These are phyloP conservation scores for Monilinia fructigena DNA, from an alignment of 2,329 filamentous ascomycete genomes.

Conservation along the genomic window DNA sequence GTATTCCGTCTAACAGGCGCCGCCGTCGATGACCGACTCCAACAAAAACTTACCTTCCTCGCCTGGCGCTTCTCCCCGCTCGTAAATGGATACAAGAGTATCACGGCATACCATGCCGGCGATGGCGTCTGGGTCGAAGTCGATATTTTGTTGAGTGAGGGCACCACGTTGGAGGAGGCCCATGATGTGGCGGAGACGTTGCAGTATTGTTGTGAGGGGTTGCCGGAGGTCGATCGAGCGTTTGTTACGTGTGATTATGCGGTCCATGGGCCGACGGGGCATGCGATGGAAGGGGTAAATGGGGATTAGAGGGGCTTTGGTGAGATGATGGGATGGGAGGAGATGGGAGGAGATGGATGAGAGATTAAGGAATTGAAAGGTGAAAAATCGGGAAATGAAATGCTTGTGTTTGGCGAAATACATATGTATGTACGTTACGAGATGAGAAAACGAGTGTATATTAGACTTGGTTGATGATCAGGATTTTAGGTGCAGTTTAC, in stretches of 20 bases:
- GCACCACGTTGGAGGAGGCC: constrained; percentile 48
- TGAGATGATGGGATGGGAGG: not conserved
- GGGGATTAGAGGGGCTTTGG: not conserved
- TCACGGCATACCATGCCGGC: constrained; percentile 57
- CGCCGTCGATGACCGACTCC: constrained; percentile 48
- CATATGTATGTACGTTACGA: too few species aligned
- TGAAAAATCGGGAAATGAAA: too few species aligned
- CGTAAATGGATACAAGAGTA: constrained; percentile 50
- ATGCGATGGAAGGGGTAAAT: constrained; percentile 29
- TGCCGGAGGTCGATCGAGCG: constrained; percentile 41
- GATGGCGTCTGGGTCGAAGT: constrained; percentile 61
- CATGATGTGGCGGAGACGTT: constrained; percentile 61
- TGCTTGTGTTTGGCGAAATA: too few species aligned
- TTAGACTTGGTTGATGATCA: not conserved
- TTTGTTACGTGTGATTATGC: constrained; percentile 43
- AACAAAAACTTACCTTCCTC: constrained; percentile 56
- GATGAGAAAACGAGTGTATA: too few species aligned
- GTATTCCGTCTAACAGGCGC: constrained; percentile 56
- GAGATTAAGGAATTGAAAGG: too few species aligned
- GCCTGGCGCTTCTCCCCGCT: constrained; percentile 53
- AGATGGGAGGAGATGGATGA: not conserved
- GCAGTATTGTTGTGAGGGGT: constrained; percentile 57
- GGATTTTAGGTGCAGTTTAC: too few species aligned
- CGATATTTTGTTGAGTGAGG: constrained; percentile 54
- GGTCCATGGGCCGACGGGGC: constrained; percentile 31